Base-by-base conservation (phyloP, 2,329 filamentous ascomycete species). In the Diaporthe ilicicola region DNA sequence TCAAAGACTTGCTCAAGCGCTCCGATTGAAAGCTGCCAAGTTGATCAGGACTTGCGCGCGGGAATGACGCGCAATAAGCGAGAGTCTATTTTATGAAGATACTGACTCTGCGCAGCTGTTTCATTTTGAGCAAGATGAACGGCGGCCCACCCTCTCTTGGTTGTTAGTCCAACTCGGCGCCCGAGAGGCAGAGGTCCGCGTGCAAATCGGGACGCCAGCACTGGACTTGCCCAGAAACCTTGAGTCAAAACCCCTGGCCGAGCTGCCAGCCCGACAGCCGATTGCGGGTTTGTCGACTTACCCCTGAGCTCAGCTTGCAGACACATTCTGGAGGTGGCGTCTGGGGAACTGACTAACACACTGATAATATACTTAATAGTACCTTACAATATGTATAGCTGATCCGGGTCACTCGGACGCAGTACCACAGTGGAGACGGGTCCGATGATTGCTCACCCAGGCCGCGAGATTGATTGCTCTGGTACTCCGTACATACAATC, bases 141-240 rank as follows among this genome's bases (percentile, higher is more conserved):
- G n/a, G 29, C 59, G 59, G 44, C 44, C 44, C 59, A 64, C 44
- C 44, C 29, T 8, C n/a, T 27, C 29, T 37, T 50, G 29, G 59
- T 27, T 27, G 42, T 50, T 64, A n/a, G 59, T 64, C 29, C 2
- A 37, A 50, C 59, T 64, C 50, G 59, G 59, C 59, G 59, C 17
- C 59, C 29, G 44, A 24, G 59, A 37, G 59, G 59, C 42, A 48
- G 42, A 37, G 19, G 42, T 48, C 42, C 59, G 59, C 59, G 59
- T 62, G 59, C 42, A 15, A 62, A 27, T n/a, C 56, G 39, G 56
- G 27, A 22, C 56, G 46, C 59, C 44, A 37, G 42, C 50, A 50
- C 9, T 64, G 59, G 59, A 50, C 50, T 50, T 15, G 44, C 59
- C 44, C 44, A 64, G 59, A 64, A 64, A 64, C 42, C 59, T 64